These are phyloP conservation scores for Ceratocystis diversiconidia DNA, from an alignment of 2,329 filamentous ascomycete genomes.

Conservation along the genomic window DNA sequence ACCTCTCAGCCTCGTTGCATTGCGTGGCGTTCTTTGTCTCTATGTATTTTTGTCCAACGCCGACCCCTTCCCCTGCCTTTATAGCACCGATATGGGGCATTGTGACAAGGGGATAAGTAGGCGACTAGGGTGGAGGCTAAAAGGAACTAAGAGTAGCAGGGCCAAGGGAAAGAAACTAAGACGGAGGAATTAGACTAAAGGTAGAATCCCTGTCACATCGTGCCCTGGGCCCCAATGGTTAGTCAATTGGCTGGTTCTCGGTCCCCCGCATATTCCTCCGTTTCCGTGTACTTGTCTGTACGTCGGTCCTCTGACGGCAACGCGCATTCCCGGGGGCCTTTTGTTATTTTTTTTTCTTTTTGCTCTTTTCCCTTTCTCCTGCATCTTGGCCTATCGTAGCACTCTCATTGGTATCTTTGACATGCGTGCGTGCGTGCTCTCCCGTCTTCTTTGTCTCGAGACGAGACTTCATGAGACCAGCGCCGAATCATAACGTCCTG, in stretches of 20 bases:
- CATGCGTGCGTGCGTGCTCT: too few relatives aligned
- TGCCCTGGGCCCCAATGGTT: neutral
- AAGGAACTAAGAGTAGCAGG: neutral
- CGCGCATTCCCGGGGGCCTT: neutral
- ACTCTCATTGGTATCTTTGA: too few relatives aligned
- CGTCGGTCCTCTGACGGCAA: neutral
- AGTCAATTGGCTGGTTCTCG: neutral
- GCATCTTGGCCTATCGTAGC: neutral
- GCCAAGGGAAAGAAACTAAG: neutral
- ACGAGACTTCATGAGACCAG: too few relatives aligned
- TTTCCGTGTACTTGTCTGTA: neutral
- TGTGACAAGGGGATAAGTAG: neutral
- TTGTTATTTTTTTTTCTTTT: neutral
- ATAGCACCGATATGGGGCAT: too few relatives aligned
- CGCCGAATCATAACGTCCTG: neutral
- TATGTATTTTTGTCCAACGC: neutral
- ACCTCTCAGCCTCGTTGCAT: neutral
- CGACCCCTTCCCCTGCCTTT: too few relatives aligned
- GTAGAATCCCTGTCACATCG: too few relatives aligned
- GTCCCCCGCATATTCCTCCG: neutral
- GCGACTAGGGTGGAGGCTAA: neutral
- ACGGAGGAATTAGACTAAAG: neutral
- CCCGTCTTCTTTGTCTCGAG: too few relatives aligned
- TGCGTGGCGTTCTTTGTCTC: neutral
- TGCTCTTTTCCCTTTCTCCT: neutral